phyloP scores from a whole-genome alignment of 164 flowering plant genomes.

The Echeveria elegans region DNA sequence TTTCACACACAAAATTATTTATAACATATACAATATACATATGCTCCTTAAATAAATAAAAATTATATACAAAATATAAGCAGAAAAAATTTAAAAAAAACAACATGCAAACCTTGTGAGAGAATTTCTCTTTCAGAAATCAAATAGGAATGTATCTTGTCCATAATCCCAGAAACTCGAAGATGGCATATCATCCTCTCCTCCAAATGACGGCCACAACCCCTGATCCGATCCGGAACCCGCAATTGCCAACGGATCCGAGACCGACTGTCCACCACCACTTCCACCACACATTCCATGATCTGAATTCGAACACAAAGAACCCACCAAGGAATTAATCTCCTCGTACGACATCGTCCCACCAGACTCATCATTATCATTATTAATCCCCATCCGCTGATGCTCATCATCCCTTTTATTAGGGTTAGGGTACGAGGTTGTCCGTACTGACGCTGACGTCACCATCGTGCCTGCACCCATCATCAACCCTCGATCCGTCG shows the following conservation, averaged over 20 bases:
- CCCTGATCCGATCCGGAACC: constrained; percentile 34
- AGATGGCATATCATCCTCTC: constrained; percentile 38
- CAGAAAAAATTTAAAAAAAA: not conserved
- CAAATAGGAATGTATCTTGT: constrained; percentile 41
- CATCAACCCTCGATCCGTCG: not conserved
- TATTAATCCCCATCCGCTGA: not conserved
- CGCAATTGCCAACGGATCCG: constrained; percentile 20
- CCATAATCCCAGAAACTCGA: constrained; percentile 53
- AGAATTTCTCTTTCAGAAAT: constrained; percentile 19
- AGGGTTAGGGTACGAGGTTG: constrained; percentile 13
- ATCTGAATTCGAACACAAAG: constrained; percentile 24
- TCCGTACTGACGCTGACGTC: not conserved
- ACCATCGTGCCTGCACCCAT: not conserved
- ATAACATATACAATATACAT: too few species aligned
- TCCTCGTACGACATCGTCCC: constrained; percentile 20
- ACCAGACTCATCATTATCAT: not conserved
- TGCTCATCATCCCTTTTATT: not conserved
- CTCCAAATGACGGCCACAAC: constrained; percentile 28
- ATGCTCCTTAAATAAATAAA: not conserved
- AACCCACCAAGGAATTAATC: constrained; percentile 30
- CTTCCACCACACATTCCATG: not conserved
- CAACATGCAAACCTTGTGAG: constrained; percentile 5
- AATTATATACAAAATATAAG: not conserved
- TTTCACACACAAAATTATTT: too few species aligned
- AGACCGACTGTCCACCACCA: constrained; percentile 12